Conservation (phyloP, 371 early-diverging fungal species). For the Nematocida sp. region DNA sequence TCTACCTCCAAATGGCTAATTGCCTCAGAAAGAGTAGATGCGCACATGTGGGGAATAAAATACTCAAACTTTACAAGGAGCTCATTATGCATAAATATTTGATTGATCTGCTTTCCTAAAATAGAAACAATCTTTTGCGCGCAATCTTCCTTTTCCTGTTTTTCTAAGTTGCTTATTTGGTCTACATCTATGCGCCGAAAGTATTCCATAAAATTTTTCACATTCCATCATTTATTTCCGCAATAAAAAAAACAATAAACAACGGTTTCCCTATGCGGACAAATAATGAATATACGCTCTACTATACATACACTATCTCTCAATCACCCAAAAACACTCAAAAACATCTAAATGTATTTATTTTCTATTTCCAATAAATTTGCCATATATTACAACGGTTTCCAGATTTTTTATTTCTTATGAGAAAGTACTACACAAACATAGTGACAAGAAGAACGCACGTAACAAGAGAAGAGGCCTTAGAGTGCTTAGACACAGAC, state of each 20-base stretch:
- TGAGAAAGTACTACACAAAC: constrained; percentile 40
- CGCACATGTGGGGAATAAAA: constrained; percentile 6
- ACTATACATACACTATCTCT: too few relatives aligned
- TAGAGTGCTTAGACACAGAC: constrained; percentile 9
- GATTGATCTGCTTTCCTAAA: not conserved
- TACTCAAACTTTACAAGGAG: constrained; percentile 27
- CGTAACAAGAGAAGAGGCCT: constrained; percentile 48
- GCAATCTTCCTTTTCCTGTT: constrained; percentile 12
- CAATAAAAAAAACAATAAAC: not conserved
- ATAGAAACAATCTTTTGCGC: not conserved
- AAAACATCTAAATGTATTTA: too few relatives aligned
- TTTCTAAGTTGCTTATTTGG: constrained; percentile 2
- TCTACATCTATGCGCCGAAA: constrained; percentile 24
- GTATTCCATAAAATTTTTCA: constrained; percentile 45
- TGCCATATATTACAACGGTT: too few relatives aligned
- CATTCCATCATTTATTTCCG: not conserved
- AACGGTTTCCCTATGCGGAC: too few relatives aligned
- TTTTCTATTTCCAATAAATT: too few relatives aligned
- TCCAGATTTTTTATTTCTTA: constrained; percentile 25
- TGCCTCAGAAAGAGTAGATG: not conserved
- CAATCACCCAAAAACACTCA: too few relatives aligned
- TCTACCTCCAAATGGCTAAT: not conserved
- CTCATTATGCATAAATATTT: not conserved
- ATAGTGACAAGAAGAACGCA: constrained; percentile 41
- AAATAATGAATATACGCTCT: too few relatives aligned